Evolutionary conservation across 1,284 basidiomycete genomes (phyloP).

Genomic region (Pterulicium gracile): DNA sequence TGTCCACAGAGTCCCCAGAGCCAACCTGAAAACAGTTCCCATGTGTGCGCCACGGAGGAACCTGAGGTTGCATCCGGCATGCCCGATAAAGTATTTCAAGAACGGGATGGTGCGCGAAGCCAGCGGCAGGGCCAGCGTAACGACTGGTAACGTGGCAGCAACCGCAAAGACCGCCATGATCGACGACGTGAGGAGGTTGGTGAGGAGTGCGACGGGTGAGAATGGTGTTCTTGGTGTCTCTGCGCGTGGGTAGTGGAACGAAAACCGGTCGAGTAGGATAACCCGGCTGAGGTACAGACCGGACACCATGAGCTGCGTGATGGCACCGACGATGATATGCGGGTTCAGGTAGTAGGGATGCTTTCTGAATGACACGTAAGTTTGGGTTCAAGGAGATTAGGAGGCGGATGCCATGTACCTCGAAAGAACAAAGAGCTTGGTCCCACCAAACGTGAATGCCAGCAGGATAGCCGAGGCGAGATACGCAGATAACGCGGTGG

Average conservation of each 20-base stretch:
- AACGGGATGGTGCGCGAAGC: neutral
- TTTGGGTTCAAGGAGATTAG: neutral
- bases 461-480: neutral
- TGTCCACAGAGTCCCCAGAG: neutral
- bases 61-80: neutral
- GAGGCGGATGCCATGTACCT: neutral
- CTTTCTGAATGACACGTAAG: neutral
- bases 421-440: neutral
- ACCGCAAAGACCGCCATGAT: neutral
- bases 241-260: neutral
- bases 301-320: neutral
- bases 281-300: neutral
- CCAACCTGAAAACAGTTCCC: neutral
- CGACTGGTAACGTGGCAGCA: neutral
- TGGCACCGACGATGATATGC: neutral
- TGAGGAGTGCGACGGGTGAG: neutral
- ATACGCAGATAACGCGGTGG: neutral
- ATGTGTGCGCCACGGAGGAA: neutral
- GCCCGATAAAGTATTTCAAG: neutral
- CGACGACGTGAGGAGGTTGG: neutral
- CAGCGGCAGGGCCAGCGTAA: neutral
- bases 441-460: slow-evolving; percentile 1
- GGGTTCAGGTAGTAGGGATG: neutral
- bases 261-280: neutral
- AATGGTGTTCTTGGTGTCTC: neutral